A percentile compares a stretch with the other conserved stretches of the same genome.
Conservation (phyloP, 495 filamentous ascomycete genomes). For the Tuber umbilicatum region DNA sequence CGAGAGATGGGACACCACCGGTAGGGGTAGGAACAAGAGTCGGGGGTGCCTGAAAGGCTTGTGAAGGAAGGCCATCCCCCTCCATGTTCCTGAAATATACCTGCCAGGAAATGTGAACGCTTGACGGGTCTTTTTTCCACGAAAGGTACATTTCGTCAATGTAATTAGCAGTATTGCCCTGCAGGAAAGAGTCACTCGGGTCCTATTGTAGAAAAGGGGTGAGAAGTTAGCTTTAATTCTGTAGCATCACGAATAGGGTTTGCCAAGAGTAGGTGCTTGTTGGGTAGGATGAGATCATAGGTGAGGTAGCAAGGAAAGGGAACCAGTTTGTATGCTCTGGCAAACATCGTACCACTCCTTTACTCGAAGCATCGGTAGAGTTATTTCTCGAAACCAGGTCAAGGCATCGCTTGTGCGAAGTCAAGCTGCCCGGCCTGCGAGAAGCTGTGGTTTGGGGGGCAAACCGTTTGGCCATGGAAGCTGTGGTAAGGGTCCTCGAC, state of each 20-base stretch:
- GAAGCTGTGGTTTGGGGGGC: background rate
- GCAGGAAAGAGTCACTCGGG: slow-evolving; percentile 88
- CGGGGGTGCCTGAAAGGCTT: slow-evolving; percentile 92
- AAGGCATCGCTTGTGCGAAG: background rate
- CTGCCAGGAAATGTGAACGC: slow-evolving; percentile 97
- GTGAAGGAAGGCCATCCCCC: slow-evolving; percentile 93
- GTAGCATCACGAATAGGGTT: background rate
- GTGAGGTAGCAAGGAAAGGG: background rate
- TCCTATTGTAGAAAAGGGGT: slow-evolving; percentile 49
- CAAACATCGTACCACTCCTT: slow-evolving; percentile 2
- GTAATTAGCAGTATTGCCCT: slow-evolving; percentile 93
- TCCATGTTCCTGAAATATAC: slow-evolving; percentile 99
- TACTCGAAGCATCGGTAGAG: background rate
- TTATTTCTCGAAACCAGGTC: background rate
- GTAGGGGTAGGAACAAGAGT: slow-evolving; percentile 75
- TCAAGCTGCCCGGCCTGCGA: background rate
- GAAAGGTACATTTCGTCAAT: slow-evolving; percentile 99
- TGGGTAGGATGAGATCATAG: background rate
- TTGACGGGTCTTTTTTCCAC: slow-evolving; percentile 88
- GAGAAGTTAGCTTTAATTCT: background rate
- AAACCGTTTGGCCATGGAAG: background rate
- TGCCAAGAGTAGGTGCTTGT: background rate
- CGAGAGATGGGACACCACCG: slow-evolving; percentile 67
- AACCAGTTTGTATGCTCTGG: background rate
- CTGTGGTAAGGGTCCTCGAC: background rate